A percentile compares a stretch with the other conserved stretches of the same genome.
Evolutionary conservation across 164 flowering plant species (phyloP).

Genomic region (Umbilicus rupestris): DNA sequence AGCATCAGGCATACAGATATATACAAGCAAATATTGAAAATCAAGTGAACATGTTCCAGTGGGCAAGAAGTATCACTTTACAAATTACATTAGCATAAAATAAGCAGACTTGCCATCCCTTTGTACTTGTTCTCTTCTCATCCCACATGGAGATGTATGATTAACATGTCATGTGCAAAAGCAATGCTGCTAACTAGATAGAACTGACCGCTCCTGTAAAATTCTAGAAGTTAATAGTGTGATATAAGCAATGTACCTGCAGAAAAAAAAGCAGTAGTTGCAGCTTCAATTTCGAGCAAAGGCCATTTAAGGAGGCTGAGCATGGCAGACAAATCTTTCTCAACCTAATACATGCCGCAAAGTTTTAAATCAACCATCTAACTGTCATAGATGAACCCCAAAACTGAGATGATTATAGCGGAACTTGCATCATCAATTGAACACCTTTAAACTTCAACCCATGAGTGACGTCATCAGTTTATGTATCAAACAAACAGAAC

Average conservation of each 20-base stretch:
- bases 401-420: not conserved
- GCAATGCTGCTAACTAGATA: not conserved
- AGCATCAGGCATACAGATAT: not conserved
- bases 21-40: not conserved
- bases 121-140: not conserved
- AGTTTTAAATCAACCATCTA: not conserved
- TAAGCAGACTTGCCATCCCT: not conserved
- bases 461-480: not conserved
- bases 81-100: not conserved
- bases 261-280: not conserved
- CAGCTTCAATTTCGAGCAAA: not conserved
- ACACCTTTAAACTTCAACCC: not conserved
- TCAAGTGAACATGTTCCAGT: not conserved
- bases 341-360: not conserved
- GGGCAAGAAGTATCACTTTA: not conserved
- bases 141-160: not conserved
- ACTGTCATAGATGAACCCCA: not conserved
- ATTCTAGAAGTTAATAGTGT: not conserved
- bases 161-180: not conserved
- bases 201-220: not conserved
- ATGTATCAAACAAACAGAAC: not conserved
- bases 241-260: not conserved
- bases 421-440: not conserved
- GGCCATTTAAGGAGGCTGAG: not conserved
- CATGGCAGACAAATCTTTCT: not conserved